Conservation (phyloP, 2,329 filamentous ascomycete genomes). For the Penicillium sp. region DNA sequence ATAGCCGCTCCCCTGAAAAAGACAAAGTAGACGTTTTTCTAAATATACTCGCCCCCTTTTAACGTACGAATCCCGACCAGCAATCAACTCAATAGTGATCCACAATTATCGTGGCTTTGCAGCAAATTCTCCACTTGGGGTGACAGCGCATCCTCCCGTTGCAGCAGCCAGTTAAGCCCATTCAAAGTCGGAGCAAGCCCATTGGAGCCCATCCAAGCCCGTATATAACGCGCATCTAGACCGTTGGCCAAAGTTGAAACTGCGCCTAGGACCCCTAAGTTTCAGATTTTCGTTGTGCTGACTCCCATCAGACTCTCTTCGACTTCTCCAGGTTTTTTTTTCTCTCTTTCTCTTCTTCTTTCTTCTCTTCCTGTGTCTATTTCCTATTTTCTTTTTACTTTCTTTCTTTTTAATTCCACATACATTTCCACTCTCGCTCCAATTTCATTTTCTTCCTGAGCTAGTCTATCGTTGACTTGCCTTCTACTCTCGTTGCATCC, state of each 20-base stretch:
- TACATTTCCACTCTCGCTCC: conserved; percentile 4
- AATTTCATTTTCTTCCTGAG: conserved; percentile 2
- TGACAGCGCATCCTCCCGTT: conserved; percentile 2
- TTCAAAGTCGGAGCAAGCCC: not conserved
- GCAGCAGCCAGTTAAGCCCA: no score
- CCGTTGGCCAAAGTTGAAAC: conserved; percentile 22
- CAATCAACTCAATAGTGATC: not conserved
- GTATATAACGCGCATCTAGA: not conserved
- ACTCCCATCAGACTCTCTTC: not conserved
- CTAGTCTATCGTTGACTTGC: conserved; percentile 4
- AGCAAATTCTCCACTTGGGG: not conserved
- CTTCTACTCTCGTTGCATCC: conserved; percentile 12
- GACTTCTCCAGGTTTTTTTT: conserved; percentile 2
- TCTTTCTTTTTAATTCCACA: conserved; percentile 13
- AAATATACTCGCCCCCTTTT: conserved; percentile 5
- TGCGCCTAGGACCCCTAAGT: conserved; percentile 15
- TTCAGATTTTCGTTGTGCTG: conserved; percentile 16
- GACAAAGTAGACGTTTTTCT: not conserved
- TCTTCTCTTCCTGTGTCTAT: conserved; percentile 1
- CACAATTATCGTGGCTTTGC: conserved; percentile 8
- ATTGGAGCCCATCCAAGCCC: not conserved
- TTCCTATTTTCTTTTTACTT: conserved; percentile 17
- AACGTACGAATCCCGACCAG: conserved; percentile 2
- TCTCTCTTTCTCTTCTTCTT: conserved; percentile 8
- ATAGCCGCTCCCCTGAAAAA: not conserved